Conservation (phyloP, 1,284 basidiomycete genomes). For the Apiotrichum veenhuisii region DNA sequence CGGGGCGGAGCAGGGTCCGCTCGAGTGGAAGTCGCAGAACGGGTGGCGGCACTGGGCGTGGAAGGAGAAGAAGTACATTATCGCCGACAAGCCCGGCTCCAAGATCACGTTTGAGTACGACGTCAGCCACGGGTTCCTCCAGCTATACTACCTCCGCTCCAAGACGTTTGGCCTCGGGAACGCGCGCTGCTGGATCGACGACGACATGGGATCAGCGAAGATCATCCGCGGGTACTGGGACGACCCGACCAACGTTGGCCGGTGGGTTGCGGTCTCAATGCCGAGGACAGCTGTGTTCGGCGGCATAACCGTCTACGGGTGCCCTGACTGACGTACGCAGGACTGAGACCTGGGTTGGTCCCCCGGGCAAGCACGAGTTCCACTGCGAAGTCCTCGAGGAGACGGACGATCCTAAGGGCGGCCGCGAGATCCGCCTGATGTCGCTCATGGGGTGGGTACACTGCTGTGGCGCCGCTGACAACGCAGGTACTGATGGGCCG, state of each 20-base stretch:
- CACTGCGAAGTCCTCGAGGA: conserved; percentile 9
- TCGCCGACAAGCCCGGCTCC: conserved; percentile 37
- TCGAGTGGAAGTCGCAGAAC: conserved; percentile 16
- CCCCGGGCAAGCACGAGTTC: conserved; percentile 1
- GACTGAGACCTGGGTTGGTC: neutral
- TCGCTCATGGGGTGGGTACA: conserved; percentile 17
- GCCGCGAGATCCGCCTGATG: conserved; percentile 15
- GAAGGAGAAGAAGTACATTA: conserved; percentile 35
- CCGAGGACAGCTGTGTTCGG: no score
- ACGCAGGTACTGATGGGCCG: no score
- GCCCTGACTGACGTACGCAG: neutral
- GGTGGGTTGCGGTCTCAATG: no score
- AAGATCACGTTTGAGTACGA: conserved; percentile 34
- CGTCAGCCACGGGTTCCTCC: conserved; percentile 25
- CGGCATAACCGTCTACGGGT: neutral
- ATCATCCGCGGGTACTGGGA: conserved; percentile 37
- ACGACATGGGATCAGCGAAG: conserved; percentile 16
- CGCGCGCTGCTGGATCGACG: conserved; percentile 41
- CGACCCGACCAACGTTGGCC: conserved; percentile 22
- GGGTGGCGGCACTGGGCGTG: conserved; percentile 44
- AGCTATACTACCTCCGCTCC: conserved; percentile 39
- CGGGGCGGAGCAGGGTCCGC: conserved; percentile 32
- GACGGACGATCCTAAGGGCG: conserved; percentile 10
- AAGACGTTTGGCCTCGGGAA: conserved; percentile 33
- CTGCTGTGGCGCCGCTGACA: no score